A percentile compares a stretch with the other conserved stretches of the same genome.
These are phyloP conservation scores for Cucurbita ficifolia DNA, from an alignment of 306 rosid species.

Conservation along the genomic window DNA sequence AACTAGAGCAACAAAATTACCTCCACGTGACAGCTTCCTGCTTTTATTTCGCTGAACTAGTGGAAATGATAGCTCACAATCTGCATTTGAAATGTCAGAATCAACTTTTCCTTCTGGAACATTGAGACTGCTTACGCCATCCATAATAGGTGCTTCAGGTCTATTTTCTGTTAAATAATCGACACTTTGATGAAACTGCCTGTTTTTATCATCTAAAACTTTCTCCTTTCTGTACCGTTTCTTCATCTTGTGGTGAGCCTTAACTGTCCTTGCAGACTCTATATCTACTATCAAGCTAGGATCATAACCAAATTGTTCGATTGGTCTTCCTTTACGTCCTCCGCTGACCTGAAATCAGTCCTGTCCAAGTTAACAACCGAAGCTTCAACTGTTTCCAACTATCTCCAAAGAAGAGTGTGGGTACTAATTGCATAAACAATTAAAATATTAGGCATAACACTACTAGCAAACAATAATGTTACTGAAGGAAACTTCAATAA, in stretches of 20 bases:
- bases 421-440: slow-evolving; percentile 11
- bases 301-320: slow-evolving; percentile 50
- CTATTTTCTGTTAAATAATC: background rate
- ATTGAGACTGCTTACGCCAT: slow-evolving; percentile 8
- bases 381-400: slow-evolving; percentile 28
- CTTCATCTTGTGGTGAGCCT: slow-evolving; percentile 31
- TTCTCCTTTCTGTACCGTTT: slow-evolving; percentile 41
- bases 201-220: slow-evolving; percentile 27
- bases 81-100: slow-evolving; percentile 37
- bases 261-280: slow-evolving; percentile 47
- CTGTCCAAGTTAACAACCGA: slow-evolving; percentile 24
- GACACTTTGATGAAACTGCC: slow-evolving; percentile 5
- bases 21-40: slow-evolving; percentile 55
- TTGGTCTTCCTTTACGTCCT: slow-evolving; percentile 59
- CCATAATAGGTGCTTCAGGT: background rate
- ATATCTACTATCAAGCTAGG: slow-evolving; percentile 35
- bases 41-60: slow-evolving; percentile 39
- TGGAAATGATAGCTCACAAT: slow-evolving; percentile 26
- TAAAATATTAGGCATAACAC: background rate
- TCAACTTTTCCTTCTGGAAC: slow-evolving; percentile 38
- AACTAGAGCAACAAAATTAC: slow-evolving; percentile 24
- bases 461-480: background rate
- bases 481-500: background rate
- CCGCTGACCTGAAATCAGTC: slow-evolving; percentile 52
- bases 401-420: background rate